Evolutionary conservation across 192 early-diverging fungal species (phyloP).

Genomic region (Diversispora epigaea): DNA sequence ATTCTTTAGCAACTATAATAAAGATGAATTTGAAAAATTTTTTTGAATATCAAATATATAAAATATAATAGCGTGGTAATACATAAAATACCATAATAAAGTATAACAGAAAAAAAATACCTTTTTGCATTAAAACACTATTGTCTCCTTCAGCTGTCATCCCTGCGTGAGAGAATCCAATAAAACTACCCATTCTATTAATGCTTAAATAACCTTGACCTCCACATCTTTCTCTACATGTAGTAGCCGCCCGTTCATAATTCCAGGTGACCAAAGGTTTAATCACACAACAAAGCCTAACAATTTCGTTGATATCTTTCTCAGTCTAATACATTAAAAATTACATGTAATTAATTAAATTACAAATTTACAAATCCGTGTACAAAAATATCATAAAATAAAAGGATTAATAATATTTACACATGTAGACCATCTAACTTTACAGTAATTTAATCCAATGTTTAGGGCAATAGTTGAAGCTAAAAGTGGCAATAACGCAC

Average conservation of each 20-base stretch:
- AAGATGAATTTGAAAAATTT: neutral
- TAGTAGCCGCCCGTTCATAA: constrained; percentile 65
- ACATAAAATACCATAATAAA: too few relatives aligned
- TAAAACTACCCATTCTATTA: constrained; percentile 63
- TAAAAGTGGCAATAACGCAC: constrained; percentile 68
- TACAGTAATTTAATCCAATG: constrained; percentile 79
- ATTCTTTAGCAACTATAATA: constrained; percentile 62
- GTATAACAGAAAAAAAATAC: neutral
- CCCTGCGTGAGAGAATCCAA: constrained; percentile 75
- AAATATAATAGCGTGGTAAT: neutral
- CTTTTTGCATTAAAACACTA: constrained; percentile 73
- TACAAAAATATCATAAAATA: neutral
- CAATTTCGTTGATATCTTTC: constrained; percentile 58
- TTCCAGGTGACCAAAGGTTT: constrained; percentile 77
- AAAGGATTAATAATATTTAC: neutral
- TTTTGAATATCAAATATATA: neutral
- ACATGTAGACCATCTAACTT: constrained; percentile 56
- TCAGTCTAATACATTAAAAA: constrained; percentile 34
- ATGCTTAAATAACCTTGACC: constrained; percentile 70
- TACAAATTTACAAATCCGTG: constrained; percentile 23
- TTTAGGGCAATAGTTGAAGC: constrained; percentile 65
- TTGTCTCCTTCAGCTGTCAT: constrained; percentile 83
- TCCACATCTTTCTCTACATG: constrained; percentile 72
- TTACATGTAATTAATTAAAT: constrained; percentile 22
- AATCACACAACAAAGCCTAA: constrained; percentile 74